Base-by-base conservation (phyloP, 805 yeast genomes). In the Trichomonascus vanleenenianus region DNA sequence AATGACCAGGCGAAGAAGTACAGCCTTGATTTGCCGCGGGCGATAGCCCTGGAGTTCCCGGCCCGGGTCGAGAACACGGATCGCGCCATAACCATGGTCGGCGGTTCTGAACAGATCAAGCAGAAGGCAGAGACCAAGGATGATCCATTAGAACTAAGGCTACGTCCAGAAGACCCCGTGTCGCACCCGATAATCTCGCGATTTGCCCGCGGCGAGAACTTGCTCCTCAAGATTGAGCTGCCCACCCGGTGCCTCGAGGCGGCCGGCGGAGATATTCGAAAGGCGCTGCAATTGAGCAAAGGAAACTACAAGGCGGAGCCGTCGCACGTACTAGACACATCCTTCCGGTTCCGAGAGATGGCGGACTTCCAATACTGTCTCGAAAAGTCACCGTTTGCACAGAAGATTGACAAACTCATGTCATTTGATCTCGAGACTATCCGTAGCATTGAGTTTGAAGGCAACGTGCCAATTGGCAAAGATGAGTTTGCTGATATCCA, bases 341-440 rank as follows among this genome's bases (percentile, higher is more conserved):
- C 81, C 14, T 81, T 79, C 57, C 74, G 83, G 51, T 91, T 91
- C 61, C 75, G 96, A 54, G 86, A 85, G 52, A 76, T 88, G 73
- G 81, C 91, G 0, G 97, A 89, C 63, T 91, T 87, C 61, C 97
- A 93, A 61, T 74, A 76, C 51, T 67, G 76, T 30, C 75, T 87
- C 10, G 74, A 73, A 42, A 73, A 76, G 53, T 81, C 83, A 11
- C 60, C 67, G 1, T 75, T 79, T 50, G 71, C 75, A 1, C 51
- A 62, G 6, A 67, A 58, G 18, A 62, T 75, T 40, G 55, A 65
- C 31, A 46, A 54, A 1, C 67, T 80, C 1, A 54, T 80, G 2
- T 49, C 60, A 0, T 74, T 78, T 6, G 62, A 75, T 51, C 61
- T 71, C 19, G 58, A 58, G 2, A 58, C 66, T 27, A 73, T 78